Conservation (phyloP, 169 alveolate species). For the Eimeria praecox region DNA sequence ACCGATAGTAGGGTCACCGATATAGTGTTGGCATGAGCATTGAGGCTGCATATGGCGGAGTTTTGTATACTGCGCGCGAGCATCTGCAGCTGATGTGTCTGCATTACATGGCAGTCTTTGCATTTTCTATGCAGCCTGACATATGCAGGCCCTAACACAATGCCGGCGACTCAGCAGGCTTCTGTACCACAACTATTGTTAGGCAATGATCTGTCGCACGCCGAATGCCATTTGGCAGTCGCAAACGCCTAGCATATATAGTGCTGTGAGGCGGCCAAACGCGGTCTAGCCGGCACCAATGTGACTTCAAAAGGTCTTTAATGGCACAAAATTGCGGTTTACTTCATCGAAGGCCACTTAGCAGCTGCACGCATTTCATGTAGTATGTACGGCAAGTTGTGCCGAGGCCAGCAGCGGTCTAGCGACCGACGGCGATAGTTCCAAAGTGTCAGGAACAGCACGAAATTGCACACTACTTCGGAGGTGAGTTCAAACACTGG, state of each 20-base stretch:
- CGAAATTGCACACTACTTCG: background rate
- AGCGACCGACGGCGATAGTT: background rate
- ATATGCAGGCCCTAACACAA: background rate
- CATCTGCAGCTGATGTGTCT: background rate
- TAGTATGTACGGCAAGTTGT: background rate
- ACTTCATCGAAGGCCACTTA: background rate
- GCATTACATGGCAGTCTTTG: background rate
- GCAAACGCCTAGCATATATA: background rate
- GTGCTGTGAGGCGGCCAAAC: background rate
- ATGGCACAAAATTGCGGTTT: background rate
- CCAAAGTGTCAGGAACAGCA: background rate
- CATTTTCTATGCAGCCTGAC: background rate
- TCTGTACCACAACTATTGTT: background rate
- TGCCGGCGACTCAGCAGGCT: background rate
- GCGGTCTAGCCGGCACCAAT: too few species aligned
- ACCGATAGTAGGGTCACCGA: background rate
- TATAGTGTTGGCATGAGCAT: background rate
- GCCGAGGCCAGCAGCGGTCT: background rate
- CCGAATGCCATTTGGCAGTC: background rate
- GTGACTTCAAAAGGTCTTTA: background rate
- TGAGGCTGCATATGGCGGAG: background rate
- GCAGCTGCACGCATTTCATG: background rate
- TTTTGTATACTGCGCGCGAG: background rate
- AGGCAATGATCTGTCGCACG: background rate
- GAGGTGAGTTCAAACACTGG: conserved; percentile 34